These are phyloP conservation scores for Elsinoe australis DNA, from an alignment of 2,329 filamentous ascomycete species.

Conservation along the genomic window DNA sequence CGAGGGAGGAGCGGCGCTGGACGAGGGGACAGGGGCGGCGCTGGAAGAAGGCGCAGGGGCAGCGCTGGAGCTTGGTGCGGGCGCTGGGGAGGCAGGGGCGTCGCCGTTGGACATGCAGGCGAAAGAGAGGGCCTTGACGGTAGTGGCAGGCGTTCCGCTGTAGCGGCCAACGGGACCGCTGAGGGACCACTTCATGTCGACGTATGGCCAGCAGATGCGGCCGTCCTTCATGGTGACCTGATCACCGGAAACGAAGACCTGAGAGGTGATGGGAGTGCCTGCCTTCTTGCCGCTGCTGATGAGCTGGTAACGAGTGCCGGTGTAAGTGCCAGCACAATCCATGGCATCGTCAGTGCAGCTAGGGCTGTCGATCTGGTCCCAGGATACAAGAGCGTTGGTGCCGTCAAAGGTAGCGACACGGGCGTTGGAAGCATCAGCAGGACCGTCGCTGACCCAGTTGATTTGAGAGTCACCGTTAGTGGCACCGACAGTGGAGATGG, in stretches of 20 bases:
- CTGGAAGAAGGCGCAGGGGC: constrained; percentile 4
- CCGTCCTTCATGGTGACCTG: constrained; percentile 54
- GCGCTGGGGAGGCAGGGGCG: constrained; percentile 17
- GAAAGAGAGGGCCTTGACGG: constrained; percentile 44
- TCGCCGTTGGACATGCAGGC: constrained; percentile 38
- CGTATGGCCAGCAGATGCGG: constrained; percentile 55
- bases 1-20: not conserved
- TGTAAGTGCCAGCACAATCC: constrained; percentile 52
- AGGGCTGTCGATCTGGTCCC: constrained; percentile 54
- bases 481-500: constrained; percentile 47
- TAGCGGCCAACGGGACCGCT: constrained; percentile 29
- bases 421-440: constrained; percentile 50
- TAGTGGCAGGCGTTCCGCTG: constrained; percentile 21
- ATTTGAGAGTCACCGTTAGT: constrained; percentile 51
- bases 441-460: constrained; percentile 51
- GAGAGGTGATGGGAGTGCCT: constrained; percentile 44
- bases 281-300: constrained; percentile 48
- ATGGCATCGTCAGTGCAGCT: constrained; percentile 51
- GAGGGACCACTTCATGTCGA: constrained; percentile 48
- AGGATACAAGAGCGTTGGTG: constrained; percentile 48
- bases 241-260: constrained; percentile 53
- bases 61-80: constrained; percentile 10
- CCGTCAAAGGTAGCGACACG: constrained; percentile 50
- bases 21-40: not conserved
- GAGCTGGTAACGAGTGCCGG: constrained; percentile 53